Evolutionary conservation across 352 stramenopile species (phyloP).

Genomic region (Phytophthora nicotianae): DNA sequence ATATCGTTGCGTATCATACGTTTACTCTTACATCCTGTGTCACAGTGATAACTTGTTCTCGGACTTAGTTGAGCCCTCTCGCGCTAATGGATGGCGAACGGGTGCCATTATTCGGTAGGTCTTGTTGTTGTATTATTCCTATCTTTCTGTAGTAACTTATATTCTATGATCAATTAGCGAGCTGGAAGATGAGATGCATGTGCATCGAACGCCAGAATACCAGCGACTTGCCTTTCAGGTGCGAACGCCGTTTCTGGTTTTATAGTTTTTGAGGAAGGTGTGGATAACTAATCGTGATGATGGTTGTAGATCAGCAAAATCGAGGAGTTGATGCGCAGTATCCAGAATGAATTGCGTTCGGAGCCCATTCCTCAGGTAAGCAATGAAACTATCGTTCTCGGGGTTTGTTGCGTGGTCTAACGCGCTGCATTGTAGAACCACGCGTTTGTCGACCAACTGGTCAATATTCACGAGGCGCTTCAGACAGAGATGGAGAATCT

Average conservation of each 20-base stretch:
- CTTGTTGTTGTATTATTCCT: not conserved
- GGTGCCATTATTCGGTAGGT: conserved; percentile 90
- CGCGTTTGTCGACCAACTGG: conserved; percentile 63
- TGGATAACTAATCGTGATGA: not conserved
- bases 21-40: not conserved
- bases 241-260: not conserved
- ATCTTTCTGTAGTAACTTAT: not conserved
- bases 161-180: conserved; percentile 49
- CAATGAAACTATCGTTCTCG: not conserved
- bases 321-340: conserved; percentile 68
- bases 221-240: conserved; percentile 70
- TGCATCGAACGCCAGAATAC: conserved; percentile 63
- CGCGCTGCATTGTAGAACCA: conserved; percentile 45
- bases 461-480: conserved; percentile 64
- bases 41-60: conserved; percentile 92
- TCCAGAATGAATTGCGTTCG: conserved; percentile 60
- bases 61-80: conserved; percentile 93
- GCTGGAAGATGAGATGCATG: conserved; percentile 84
- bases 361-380: conserved; percentile 43
- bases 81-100: conserved; percentile 93
- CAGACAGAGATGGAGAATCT: conserved; percentile 76
- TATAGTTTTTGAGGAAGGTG: no score
- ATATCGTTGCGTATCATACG: not conserved
- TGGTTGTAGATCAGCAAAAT: conserved; percentile 53
- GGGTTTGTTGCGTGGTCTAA: conserved; percentile 27